These are phyloP conservation scores for Fallopia convolvulus DNA, from an alignment of 148 eudicot species.

Conservation along the genomic window DNA sequence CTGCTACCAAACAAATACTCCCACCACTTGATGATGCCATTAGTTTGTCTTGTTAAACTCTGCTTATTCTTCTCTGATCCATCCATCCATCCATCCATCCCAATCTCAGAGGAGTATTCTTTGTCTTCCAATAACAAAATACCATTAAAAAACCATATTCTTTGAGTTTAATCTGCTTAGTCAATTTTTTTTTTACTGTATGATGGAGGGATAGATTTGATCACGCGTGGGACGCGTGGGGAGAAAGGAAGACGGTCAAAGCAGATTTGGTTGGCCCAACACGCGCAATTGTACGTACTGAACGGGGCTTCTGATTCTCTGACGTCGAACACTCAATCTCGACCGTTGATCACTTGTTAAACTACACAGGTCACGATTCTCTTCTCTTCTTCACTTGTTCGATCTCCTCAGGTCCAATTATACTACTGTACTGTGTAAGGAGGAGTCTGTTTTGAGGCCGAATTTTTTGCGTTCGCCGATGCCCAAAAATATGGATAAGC, in stretches of 20 bases:
- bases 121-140: too few species aligned
- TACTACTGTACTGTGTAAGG: neutral
- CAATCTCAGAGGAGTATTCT: neutral
- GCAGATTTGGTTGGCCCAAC: neutral
- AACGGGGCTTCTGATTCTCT: neutral
- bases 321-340: neutral
- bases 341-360: neutral
- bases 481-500: neutral
- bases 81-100: neutral
- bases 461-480: neutral
- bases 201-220: neutral
- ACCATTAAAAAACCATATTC: too few species aligned
- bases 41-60: neutral
- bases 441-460: too few species aligned
- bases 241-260: neutral
- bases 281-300: neutral
- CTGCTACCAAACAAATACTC: conserved; percentile 3
- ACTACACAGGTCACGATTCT: neutral
- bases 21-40: neutral
- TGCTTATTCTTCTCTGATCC: neutral
- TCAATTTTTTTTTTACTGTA: too few species aligned
- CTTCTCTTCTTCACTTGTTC: neutral
- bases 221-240: neutral
- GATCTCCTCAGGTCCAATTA: too few species aligned
- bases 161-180: too few species aligned